A percentile compares a stretch with the other conserved stretches of the same genome.
Conservation (phyloP, 2,329 filamentous ascomycete genomes). For the Pochonia chlamydosporia region DNA sequence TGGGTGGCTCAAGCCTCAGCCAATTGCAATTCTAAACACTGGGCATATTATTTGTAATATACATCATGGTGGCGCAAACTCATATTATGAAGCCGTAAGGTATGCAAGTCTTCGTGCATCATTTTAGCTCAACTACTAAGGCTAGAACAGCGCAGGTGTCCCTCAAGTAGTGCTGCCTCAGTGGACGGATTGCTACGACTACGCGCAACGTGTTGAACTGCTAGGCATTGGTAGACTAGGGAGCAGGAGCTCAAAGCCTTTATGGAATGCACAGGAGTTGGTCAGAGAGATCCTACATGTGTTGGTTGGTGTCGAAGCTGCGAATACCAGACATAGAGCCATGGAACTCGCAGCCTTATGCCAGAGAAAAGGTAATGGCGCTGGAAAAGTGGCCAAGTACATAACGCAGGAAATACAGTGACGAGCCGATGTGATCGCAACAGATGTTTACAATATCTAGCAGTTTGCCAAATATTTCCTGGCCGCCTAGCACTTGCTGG, state of each 20-base stretch:
- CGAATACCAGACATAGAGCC: slow-evolving; percentile 9
- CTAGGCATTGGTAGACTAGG: slow-evolving; percentile 33
- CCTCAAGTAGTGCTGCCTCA: slow-evolving; percentile 39
- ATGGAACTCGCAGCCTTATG: slow-evolving; percentile 7
- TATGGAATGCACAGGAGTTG: slow-evolving; percentile 16
- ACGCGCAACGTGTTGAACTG: slow-evolving; percentile 35
- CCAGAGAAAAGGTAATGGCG: slow-evolving; percentile 9
- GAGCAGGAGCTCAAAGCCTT: slow-evolving; percentile 15
- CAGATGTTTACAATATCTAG: too few species aligned
- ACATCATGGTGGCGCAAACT: slow-evolving; percentile 42
- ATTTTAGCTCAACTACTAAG: not conserved
- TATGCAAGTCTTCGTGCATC: slow-evolving; percentile 14
- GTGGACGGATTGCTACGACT: slow-evolving; percentile 43
- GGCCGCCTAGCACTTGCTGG: too few species aligned
- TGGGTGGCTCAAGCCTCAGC: slow-evolving; percentile 34
- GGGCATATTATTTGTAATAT: slow-evolving; percentile 33
- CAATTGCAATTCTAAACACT: slow-evolving; percentile 28
- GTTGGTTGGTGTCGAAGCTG: slow-evolving; percentile 9
- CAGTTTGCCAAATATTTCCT: too few species aligned
- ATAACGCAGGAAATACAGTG: too few species aligned
- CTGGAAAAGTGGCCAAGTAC: slow-evolving; percentile 14
- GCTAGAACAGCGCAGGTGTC: slow-evolving; percentile 30
- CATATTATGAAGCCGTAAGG: slow-evolving; percentile 31
- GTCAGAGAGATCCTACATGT: slow-evolving; percentile 13
- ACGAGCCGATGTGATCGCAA: too few species aligned